Conservation (phyloP, 805 yeast species). For the Wickerhamiella slavikovae region DNA sequence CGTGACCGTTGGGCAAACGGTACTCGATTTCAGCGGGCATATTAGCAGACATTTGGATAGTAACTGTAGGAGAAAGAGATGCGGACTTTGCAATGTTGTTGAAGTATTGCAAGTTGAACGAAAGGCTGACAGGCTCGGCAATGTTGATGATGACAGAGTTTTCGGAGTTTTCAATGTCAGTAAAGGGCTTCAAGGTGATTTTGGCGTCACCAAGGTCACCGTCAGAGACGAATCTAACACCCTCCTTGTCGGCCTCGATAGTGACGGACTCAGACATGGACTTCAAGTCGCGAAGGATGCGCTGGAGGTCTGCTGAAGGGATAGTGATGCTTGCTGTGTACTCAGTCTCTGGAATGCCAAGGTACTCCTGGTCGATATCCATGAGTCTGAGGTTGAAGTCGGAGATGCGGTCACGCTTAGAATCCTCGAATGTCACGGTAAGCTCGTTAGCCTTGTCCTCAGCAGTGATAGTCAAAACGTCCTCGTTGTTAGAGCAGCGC, state of each 20-base stretch:
- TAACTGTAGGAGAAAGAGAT: slow-evolving; percentile 50
- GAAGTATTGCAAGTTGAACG: slow-evolving; percentile 82
- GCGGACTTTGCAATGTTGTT: slow-evolving; percentile 85
- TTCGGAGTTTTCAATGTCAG: slow-evolving; percentile 59
- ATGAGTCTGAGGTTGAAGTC: slow-evolving; percentile 81
- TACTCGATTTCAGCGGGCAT: slow-evolving; percentile 90
- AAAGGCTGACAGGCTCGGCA: slow-evolving; percentile 69
- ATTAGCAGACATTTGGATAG: slow-evolving; percentile 71
- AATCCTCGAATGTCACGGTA: slow-evolving; percentile 72
- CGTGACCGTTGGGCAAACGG: slow-evolving; percentile 74
- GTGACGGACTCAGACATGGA: slow-evolving; percentile 74
- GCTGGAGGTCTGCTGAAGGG: slow-evolving; percentile 78
- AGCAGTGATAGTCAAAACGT: slow-evolving; percentile 70
- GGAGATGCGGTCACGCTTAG: slow-evolving; percentile 72
- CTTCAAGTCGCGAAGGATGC: slow-evolving; percentile 71
- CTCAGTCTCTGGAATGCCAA: slow-evolving; percentile 85
- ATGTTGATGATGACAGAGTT: slow-evolving; percentile 55
- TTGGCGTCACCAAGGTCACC: slow-evolving; percentile 86
- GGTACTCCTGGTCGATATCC: slow-evolving; percentile 91
- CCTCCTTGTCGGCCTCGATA: slow-evolving; percentile 74
- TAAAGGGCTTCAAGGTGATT: slow-evolving; percentile 65
- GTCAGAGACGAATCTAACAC: slow-evolving; percentile 71
- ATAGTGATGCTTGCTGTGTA: slow-evolving; percentile 68
- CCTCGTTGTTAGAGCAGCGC: slow-evolving; percentile 79
- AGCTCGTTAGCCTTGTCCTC: slow-evolving; percentile 73